Evolutionary conservation across 352 stramenopile genomes (phyloP).

Genomic region (Globisporangium carolinianum): DNA sequence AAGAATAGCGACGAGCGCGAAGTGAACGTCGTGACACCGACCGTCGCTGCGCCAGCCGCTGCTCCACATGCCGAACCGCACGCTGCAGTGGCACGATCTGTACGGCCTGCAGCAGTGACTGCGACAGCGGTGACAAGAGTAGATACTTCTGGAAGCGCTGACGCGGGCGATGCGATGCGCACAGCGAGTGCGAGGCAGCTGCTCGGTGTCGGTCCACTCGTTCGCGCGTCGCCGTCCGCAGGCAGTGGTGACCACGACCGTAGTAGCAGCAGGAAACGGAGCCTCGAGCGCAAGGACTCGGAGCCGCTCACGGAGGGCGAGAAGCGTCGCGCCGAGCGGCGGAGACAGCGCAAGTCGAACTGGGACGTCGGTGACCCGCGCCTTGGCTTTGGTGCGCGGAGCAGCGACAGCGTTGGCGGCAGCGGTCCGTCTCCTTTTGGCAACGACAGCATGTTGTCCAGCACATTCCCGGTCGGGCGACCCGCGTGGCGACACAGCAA

Average conservation of each 20-base stretch:
- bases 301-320: slow-evolving; percentile 45
- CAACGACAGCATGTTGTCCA: slow-evolving; percentile 21
- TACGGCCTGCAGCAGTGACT: background rate
- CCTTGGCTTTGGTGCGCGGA: slow-evolving; percentile 20
- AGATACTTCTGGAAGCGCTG: background rate
- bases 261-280: slow-evolving; percentile 32
- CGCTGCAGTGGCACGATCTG: background rate
- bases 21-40: background rate
- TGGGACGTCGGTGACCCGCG: slow-evolving; percentile 81
- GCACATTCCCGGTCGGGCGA: slow-evolving; percentile 44
- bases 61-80: background rate
- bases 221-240: background rate
- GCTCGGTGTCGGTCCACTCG: background rate
- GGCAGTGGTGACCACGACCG: slow-evolving; percentile 8
- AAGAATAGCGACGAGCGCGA: slow-evolving; percentile 3
- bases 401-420: slow-evolving; percentile 7
- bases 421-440: slow-evolving; percentile 3
- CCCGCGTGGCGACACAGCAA: slow-evolving; percentile 57
- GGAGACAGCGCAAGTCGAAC: slow-evolving; percentile 66
- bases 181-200: background rate
- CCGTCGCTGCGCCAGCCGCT: background rate
- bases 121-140: background rate
- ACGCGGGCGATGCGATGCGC: background rate
- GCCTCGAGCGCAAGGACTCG: slow-evolving; percentile 23
- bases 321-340: slow-evolving; percentile 49